These are phyloP conservation scores for Solanum clarkiae DNA, from an alignment of 257 asterid species.

Conservation along the genomic window DNA sequence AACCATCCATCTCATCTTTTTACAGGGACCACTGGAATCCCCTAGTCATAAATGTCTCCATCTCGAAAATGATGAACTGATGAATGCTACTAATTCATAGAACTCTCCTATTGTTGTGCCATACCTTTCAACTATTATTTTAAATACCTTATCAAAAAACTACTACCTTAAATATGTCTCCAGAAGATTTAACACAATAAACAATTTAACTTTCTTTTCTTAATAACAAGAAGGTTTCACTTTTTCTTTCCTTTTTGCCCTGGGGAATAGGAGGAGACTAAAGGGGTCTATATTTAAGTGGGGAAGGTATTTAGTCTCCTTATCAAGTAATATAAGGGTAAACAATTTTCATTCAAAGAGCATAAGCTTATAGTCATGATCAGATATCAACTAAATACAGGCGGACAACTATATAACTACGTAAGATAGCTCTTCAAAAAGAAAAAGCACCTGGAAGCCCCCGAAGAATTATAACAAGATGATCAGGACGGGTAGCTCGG, in stretches of 20 bases:
- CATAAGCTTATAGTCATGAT: neutral
- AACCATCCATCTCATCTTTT: neutral
- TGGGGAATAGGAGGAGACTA: neutral
- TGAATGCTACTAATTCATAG: neutral
- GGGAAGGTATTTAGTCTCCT: neutral
- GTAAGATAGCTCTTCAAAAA: neutral
- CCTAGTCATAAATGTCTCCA: neutral
- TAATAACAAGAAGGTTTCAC: neutral
- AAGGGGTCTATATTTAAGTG: neutral
- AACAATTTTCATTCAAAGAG: neutral
- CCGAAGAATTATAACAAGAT: constrained; percentile 70
- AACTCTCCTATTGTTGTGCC: neutral
- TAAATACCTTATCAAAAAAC: neutral
- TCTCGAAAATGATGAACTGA: neutral
- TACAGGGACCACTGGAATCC: neutral
- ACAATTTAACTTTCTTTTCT: neutral
- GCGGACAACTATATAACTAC: neutral
- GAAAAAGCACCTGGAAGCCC: constrained; percentile 80
- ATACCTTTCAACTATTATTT: neutral
- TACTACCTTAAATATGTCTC: neutral
- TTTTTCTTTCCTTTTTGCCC: neutral
- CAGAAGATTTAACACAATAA: neutral
- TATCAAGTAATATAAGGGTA: neutral
- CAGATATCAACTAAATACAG: neutral
- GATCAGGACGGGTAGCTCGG: constrained; percentile 83